Evolutionary conservation across 2,329 filamentous ascomycete species (phyloP).

Genomic region (Beauveria sp.): DNA sequence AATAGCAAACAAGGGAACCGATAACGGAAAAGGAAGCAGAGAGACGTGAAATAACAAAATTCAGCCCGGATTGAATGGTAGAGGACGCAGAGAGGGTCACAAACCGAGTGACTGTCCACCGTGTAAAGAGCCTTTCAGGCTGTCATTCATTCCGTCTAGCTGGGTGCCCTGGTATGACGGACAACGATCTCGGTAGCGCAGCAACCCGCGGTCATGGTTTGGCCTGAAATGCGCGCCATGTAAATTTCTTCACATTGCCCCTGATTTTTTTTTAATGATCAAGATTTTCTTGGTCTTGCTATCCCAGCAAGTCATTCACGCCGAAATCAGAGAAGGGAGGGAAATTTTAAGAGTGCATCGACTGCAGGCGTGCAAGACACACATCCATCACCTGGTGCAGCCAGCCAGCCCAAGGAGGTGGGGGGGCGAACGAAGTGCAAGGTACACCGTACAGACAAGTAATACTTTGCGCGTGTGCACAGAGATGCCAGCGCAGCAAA

Average conservation of each 20-base stretch:
- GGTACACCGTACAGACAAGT: neutral
- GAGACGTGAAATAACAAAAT: neutral
- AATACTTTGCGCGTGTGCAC: neutral
- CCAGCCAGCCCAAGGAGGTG: neutral
- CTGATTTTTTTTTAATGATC: too few species aligned
- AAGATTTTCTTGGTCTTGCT: neutral
- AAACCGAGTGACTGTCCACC: neutral
- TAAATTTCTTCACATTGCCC: neutral
- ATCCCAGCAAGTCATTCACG: neutral
- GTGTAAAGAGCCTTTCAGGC: neutral
- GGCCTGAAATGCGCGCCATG: neutral
- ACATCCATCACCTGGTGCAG: neutral
- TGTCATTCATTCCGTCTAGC: neutral
- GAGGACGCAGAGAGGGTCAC: neutral
- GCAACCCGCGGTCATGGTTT: neutral
- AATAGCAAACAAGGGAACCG: neutral
- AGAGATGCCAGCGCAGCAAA: slow-evolving; percentile 7
- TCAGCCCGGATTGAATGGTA: neutral
- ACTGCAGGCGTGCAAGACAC: neutral
- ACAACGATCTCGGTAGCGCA: neutral
- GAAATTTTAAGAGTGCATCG: too few species aligned
- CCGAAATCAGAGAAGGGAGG: too few species aligned
- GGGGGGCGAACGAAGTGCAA: neutral
- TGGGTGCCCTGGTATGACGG: neutral
- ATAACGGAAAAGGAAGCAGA: neutral